Evolutionary conservation across 2,329 filamentous ascomycete genomes (phyloP), one percentile per base, ranked within the genome.

Genomic region (Arachnomyces sp.): DNA sequence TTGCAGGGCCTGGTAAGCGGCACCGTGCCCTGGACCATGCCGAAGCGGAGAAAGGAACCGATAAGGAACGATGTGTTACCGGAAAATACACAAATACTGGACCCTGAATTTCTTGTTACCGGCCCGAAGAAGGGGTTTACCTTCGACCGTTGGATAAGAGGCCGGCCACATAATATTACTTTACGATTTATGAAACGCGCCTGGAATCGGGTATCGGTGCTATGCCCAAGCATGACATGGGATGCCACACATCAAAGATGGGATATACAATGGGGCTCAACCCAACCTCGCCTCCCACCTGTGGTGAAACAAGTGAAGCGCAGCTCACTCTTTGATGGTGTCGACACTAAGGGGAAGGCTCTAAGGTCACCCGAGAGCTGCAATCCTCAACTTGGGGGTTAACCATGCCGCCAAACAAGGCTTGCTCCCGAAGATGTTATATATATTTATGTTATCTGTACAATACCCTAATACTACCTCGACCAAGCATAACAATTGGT

Each of bases 131-230:
- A 63, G 42, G 56, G 53, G 2, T 42, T 43, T 4, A 64, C 63
- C 0, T 64, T 67, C 34, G 46, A 44, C 4, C 36, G 47, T 16
- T 65, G 56, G 42, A 43, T 39, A 6, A 47, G 49, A 37, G 64
- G 63, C 6, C 59, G 65, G 28, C 64, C 65, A 11, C 65, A 67
- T 43, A 47, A 46, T 3, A 58, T 68, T 31, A 66, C 61, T 4
- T 42, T 52, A 13, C 56, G 64, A 9, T 56, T 66, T 34, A 63
- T 69, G 56, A 50, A 45, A 7, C 55, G 58, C 18, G 40, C 58
- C 12, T 67, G 64, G 64, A 51, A 51, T 32, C 59, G 56, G n/a
- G 45, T 65, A 16, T 59, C 56, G 28, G 46, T 45, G 30, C 33
- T 61, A 12, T 53, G 61, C 1, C 64, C 63, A 13, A 54, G 51